Evolutionary conservation across 2,329 filamentous ascomycete genomes (phyloP).

Genomic region (Cyclaneusma minus): DNA sequence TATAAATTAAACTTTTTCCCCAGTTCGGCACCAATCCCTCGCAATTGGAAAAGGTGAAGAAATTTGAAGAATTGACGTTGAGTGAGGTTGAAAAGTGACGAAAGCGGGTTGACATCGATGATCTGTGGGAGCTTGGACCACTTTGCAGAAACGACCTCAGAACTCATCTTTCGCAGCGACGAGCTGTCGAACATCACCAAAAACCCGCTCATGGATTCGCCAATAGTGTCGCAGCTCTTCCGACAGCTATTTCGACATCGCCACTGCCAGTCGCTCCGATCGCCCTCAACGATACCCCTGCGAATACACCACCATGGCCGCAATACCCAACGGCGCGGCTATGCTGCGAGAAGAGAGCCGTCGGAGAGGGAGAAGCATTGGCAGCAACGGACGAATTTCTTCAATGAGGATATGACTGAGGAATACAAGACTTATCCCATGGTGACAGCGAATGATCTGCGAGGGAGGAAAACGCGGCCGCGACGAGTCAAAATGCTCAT

Average conservation of each 20-base stretch:
- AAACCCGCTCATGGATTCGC: conserved; percentile 56
- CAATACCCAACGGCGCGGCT: conserved; percentile 21
- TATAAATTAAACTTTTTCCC: conserved; percentile 4
- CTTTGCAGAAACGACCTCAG: conserved; percentile 6
- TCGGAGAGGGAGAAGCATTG: conserved; percentile 48
- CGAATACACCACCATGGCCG: conserved; percentile 21
- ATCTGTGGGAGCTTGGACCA: conserved; percentile 23
- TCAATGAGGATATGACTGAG: conserved; percentile 60
- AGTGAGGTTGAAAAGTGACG: conserved; percentile 6
- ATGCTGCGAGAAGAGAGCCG: conserved; percentile 6
- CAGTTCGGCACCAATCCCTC: too few species aligned
- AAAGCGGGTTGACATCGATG: conserved; percentile 2
- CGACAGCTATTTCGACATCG: conserved; percentile 71
- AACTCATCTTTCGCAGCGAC: conserved; percentile 2
- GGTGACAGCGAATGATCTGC: conserved; percentile 70
- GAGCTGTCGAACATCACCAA: conserved; percentile 5
- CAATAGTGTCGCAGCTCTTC: conserved; percentile 62
- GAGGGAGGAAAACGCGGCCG: conserved; percentile 58
- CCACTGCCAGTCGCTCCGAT: conserved; percentile 40
- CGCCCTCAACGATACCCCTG: conserved; percentile 16
- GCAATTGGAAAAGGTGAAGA: background rate
- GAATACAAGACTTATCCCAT: conserved; percentile 73
- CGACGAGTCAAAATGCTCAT: conserved; percentile 90
- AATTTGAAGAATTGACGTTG: conserved; percentile 5
- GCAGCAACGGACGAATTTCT: conserved; percentile 68